Base-by-base conservation (phyloP, 2,329 filamentous ascomycete genomes). In the Pseudophaeomoniella oleicola region DNA sequence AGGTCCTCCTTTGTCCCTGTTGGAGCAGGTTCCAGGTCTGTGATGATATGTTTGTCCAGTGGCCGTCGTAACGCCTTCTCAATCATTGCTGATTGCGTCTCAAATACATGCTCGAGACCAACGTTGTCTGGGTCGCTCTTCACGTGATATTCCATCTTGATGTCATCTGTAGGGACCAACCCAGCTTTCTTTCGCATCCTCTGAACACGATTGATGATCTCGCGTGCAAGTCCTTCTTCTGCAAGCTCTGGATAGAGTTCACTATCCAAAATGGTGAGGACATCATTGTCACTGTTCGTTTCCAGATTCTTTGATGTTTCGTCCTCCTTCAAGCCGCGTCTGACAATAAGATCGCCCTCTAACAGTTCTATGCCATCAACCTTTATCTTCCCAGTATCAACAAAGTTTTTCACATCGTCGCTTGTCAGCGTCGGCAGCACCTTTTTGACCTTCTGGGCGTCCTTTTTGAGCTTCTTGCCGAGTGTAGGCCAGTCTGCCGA, bases 401-500 rank as follows among this genome's bases (percentile, higher is more conserved):
- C 66, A 55, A 86, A 98, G 29, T 66, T 63, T 55, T 87, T 83
- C 42, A 94, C 85, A 46, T 94, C 73, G 9, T 83, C 75, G 46
- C 78, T 87, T 14, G 72, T 81, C 34, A 98, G 66, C 29, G 63
- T 68, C 4, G 87, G 87, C 32, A 98, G 64, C 2, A 83, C 86
- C 62, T 88, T 92, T 67, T 92, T 92, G 47, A 96, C 86, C 54
- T 81, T 84, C 45, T 78, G 75, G 45, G 86, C 83, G 51, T 94
- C 87, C 62, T 94, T 94, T 70, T 93, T 93, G 48, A 96, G 71
- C 65, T 96, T 96, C 72, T 94, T 94, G 45, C 90, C 90, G 12
- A 98, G 70, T 2, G 83, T 81, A 11, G 90, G 86, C 81, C 90
- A 94, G 58, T 98, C 90, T 5, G 86, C 87, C 29, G 73, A 75